Conservation (phyloP, 805 yeast genomes). For the Maudiozyma barnettii region DNA sequence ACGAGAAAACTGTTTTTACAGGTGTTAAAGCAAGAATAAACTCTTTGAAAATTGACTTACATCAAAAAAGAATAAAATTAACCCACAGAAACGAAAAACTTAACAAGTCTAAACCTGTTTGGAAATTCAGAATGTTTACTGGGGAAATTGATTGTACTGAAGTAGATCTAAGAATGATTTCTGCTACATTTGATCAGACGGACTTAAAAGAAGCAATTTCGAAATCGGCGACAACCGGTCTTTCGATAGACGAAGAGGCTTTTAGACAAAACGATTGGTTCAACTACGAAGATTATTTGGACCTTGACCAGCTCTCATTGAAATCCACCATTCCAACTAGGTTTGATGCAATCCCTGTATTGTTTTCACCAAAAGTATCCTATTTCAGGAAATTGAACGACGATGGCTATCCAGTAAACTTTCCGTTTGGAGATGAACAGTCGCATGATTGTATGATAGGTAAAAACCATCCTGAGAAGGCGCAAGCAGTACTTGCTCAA, state of each 20-base stretch:
- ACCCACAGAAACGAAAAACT: conserved; percentile 36
- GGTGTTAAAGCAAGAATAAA: conserved; percentile 57
- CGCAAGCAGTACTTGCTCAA: conserved; percentile 41
- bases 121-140: conserved; percentile 50
- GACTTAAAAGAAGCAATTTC: conserved; percentile 36
- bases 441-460: conserved; percentile 50
- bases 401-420: conserved; percentile 35
- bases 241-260: conserved; percentile 2
- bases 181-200: conserved; percentile 53
- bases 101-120: conserved; percentile 34
- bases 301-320: conserved; percentile 45
- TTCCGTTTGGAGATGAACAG: conserved; percentile 51
- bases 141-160: conserved; percentile 63
- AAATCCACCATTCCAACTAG: conserved; percentile 33
- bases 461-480: conserved; percentile 42
- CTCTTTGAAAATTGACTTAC: conserved; percentile 49
- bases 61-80: conserved; percentile 41
- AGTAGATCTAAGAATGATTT: conserved; percentile 59
- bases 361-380: conserved; percentile 48
- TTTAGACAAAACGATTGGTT: conserved; percentile 42
- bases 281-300: conserved; percentile 67
- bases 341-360: conserved; percentile 38
- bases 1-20: conserved; percentile 34
- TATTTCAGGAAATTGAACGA: conserved; percentile 46
- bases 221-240: background rate